These are phyloP conservation scores for Termitomyces sp. DNA, from an alignment of 768 basidiomycete species.

Conservation along the genomic window DNA sequence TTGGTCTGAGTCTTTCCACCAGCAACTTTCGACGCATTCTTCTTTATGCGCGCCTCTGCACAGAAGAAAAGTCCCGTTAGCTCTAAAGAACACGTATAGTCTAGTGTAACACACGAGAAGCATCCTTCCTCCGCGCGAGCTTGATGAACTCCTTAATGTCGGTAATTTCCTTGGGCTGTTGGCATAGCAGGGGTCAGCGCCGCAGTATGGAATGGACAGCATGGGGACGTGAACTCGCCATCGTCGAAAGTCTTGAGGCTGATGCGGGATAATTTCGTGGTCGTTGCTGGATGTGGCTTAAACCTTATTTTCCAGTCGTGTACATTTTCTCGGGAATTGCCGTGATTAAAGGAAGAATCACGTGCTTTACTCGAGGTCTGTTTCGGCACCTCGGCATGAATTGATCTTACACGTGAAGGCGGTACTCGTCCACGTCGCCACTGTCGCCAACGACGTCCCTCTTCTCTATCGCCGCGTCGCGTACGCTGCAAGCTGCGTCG, in stretches of 20 bases:
- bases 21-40: slow-evolving; percentile 66
- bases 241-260: slow-evolving; percentile 37
- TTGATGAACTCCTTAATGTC: slow-evolving; percentile 99
- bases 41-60: slow-evolving; percentile 97
- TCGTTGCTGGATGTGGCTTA: slow-evolving; percentile 26
- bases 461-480: not conserved
- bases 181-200: slow-evolving; percentile 1
- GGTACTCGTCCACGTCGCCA: slow-evolving; percentile 2
- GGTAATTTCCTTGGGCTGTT: slow-evolving; percentile 92
- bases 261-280: slow-evolving; percentile 18
- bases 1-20: slow-evolving; percentile 84
- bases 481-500: not conserved
- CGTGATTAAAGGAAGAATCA: slow-evolving; percentile 2
- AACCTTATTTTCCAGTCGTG: slow-evolving; percentile 29
- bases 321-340: slow-evolving; percentile 24
- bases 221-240: slow-evolving; percentile 28
- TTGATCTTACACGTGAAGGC: slow-evolving; percentile 3
- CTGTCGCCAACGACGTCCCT: not conserved
- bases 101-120: slow-evolving; percentile 66
- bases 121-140: slow-evolving; percentile 96
- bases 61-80: not conserved
- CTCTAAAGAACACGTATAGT: slow-evolving; percentile 1
- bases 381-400: slow-evolving; percentile 8
- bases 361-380: not conserved
- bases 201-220: not conserved